A percentile compares a stretch with the other conserved stretches of the same genome.
These are phyloP conservation scores for Penicillium sp. DNA, from an alignment of 2,329 filamentous ascomycete genomes.

Conservation along the genomic window DNA sequence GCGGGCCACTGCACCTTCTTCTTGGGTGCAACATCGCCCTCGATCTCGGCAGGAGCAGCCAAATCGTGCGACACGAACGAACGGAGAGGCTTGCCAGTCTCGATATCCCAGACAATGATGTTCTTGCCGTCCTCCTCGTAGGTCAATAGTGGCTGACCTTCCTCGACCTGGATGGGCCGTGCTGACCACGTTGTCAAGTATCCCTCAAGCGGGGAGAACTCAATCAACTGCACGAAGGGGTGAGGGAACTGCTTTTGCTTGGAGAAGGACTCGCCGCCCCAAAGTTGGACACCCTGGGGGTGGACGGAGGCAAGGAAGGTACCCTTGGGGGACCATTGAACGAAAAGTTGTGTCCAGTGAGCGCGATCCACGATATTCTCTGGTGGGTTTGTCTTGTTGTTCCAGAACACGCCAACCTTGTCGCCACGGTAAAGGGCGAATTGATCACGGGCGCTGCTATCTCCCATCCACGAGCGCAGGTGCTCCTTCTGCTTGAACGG, in stretches of 20 bases:
- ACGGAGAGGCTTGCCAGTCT: slow-evolving; percentile 81
- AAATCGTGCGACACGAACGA: slow-evolving; percentile 91
- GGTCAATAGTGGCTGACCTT: slow-evolving; percentile 78
- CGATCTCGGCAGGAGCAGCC: slow-evolving; percentile 52
- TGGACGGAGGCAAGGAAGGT: slow-evolving; percentile 95
- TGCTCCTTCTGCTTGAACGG: slow-evolving; percentile 91
- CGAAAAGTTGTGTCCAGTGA: slow-evolving; percentile 97
- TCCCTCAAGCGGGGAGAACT: slow-evolving; percentile 90
- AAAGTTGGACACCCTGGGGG: slow-evolving; percentile 92
- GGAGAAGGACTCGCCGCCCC: slow-evolving; percentile 87
- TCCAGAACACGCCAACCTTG: slow-evolving; percentile 94
- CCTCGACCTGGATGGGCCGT: slow-evolving; percentile 85
- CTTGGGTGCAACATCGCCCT: slow-evolving; percentile 67
- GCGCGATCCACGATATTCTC: slow-evolving; percentile 87
- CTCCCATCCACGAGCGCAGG: slow-evolving; percentile 86
- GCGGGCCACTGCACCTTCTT: slow-evolving; percentile 97
- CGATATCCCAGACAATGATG: slow-evolving; percentile 98
- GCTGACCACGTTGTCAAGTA: slow-evolving; percentile 97
- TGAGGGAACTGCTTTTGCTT: slow-evolving; percentile 92
- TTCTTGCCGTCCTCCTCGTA: slow-evolving; percentile 98
- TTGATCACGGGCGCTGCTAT: slow-evolving; percentile 87
- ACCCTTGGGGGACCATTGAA: slow-evolving; percentile 95
- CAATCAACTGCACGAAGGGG: slow-evolving; percentile 90
- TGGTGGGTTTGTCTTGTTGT: slow-evolving; percentile 88
- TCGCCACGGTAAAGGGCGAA: slow-evolving; percentile 93